Evolutionary conservation across 2,329 filamentous ascomycete genomes (phyloP).

Genomic region (Seiridium cupressi): DNA sequence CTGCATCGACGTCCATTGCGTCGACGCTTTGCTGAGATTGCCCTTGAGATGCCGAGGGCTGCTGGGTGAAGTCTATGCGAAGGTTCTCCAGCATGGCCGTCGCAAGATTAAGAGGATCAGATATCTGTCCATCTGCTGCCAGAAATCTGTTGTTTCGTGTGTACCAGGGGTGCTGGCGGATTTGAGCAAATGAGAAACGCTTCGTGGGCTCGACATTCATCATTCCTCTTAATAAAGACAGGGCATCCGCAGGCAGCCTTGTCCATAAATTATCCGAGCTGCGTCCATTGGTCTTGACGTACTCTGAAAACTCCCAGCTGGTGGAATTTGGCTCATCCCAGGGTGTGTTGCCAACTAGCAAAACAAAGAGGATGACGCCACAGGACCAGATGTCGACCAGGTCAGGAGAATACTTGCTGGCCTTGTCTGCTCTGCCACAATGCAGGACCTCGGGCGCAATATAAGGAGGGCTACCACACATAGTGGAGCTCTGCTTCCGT

Average conservation of each 20-base stretch:
- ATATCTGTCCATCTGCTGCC: slow-evolving; percentile 68
- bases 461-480: slow-evolving; percentile 95
- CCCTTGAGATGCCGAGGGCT: slow-evolving; percentile 46
- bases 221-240: slow-evolving; percentile 90
- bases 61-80: slow-evolving; percentile 79
- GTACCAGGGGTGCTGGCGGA: slow-evolving; percentile 93
- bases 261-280: slow-evolving; percentile 85
- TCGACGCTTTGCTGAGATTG: slow-evolving; percentile 40
- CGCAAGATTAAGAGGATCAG: slow-evolving; percentile 81
- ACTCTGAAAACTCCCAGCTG: slow-evolving; percentile 92
- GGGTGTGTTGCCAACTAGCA: slow-evolving; percentile 93
- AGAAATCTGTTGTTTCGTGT: slow-evolving; percentile 79
- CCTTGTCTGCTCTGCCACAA: slow-evolving; percentile 47
- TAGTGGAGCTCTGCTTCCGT: slow-evolving; percentile 78
- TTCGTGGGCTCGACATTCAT: slow-evolving; percentile 73
- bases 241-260: slow-evolving; percentile 67
- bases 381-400: slow-evolving; percentile 95
- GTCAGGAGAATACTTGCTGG: slow-evolving; percentile 70
- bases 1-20: slow-evolving; percentile 69
- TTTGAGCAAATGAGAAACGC: slow-evolving; percentile 82
- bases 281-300: slow-evolving; percentile 73
- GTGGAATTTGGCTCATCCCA: slow-evolving; percentile 89
- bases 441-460: slow-evolving; percentile 88
- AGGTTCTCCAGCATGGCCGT: slow-evolving; percentile 92
- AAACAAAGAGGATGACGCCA: slow-evolving; percentile 94